Percentiles rank a stretch among this genome's conserved stretches.
phyloP scores from a whole-genome alignment of 495 filamentous ascomycete genomes.

The Talaromyces nanjingensis region DNA sequence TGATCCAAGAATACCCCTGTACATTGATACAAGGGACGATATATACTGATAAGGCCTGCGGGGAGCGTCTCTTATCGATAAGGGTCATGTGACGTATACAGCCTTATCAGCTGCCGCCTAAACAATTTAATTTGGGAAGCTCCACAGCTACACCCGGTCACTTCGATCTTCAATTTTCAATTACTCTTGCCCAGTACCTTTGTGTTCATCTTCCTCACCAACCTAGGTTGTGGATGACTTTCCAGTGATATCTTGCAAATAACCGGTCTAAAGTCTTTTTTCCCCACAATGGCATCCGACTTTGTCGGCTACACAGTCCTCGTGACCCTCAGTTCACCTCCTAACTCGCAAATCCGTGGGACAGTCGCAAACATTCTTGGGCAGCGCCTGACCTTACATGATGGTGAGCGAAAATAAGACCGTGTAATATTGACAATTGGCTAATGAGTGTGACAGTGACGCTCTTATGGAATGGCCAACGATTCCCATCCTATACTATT shows the following conservation, averaged over 20 bases:
- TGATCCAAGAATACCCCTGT: no score
- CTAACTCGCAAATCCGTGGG: constrained; percentile 60
- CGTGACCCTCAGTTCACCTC: constrained; percentile 64
- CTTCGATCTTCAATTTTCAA: not conserved
- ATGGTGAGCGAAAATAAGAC: constrained; percentile 51
- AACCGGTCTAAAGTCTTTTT: not conserved
- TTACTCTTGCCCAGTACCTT: not conserved
- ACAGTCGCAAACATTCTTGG: constrained; percentile 67
- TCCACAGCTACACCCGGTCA: not conserved
- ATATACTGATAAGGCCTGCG: not conserved
- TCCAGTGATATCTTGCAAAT: not conserved
- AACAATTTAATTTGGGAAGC: constrained; percentile 1
- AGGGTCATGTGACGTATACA: constrained; percentile 1
- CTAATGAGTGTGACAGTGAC: constrained; percentile 27
- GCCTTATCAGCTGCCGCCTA: not conserved
- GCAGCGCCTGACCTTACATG: constrained; percentile 62
- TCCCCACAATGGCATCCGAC: constrained; percentile 49
- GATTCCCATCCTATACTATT: constrained; percentile 40
- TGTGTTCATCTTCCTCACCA: not conserved
- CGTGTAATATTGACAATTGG: not conserved
- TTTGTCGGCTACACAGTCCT: constrained; percentile 77
- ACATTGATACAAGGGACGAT: no score
- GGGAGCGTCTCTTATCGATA: constrained; percentile 2
- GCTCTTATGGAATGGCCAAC: constrained; percentile 43
- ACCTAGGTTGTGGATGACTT: not conserved